phyloP scores from a whole-genome alignment of 192 early-diverging fungal genomes.

The Spizellomyces punctatus region DNA sequence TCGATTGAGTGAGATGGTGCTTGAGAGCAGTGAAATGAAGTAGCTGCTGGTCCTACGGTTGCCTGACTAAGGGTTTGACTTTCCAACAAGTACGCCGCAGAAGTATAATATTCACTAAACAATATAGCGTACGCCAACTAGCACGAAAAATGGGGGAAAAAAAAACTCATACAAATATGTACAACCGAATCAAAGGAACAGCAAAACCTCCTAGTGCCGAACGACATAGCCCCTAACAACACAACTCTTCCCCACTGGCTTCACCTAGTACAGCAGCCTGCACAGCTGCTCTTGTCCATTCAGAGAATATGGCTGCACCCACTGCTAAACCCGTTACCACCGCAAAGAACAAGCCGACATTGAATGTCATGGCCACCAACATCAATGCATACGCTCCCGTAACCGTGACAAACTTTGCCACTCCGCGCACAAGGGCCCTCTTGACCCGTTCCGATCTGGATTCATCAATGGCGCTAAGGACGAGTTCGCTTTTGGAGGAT shows the following conservation, averaged over 20 bases:
- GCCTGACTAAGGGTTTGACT: no score
- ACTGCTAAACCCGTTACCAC: conserved; percentile 54
- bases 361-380: conserved; percentile 69
- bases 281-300: conserved; percentile 10
- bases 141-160: no score
- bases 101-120: no score
- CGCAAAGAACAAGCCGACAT: conserved; percentile 61
- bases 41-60: no score
- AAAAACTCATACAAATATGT: no score
- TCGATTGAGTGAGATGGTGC: no score
- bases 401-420: conserved; percentile 46
- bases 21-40: no score
- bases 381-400: conserved; percentile 57
- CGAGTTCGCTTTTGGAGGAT: background rate
- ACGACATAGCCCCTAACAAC: conserved; percentile 21
- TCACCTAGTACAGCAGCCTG: background rate
- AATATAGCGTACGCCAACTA: no score
- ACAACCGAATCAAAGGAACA: background rate
- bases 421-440: conserved; percentile 35
- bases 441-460: conserved; percentile 5
- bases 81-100: no score
- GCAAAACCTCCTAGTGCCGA: background rate
- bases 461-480: background rate
- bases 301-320: conserved; percentile 51
- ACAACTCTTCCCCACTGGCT: conserved; percentile 14